Percentiles rank a stretch among this genome's conserved stretches.
Conservation (phyloP, 257 asterid species). For the Ligustrum vulgare region DNA sequence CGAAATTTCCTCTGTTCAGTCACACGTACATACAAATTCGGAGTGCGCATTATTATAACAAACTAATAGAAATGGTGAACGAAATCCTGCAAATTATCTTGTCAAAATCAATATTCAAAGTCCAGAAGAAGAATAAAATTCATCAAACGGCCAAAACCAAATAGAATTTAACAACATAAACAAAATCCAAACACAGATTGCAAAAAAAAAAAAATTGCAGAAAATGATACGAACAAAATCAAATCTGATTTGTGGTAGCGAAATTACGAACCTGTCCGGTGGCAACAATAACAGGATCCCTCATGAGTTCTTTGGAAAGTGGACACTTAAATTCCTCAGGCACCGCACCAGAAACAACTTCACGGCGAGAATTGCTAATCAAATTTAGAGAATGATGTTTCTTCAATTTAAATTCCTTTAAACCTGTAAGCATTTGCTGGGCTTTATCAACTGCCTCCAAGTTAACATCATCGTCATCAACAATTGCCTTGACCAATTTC, state of each 20-base stretch:
- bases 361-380: not conserved
- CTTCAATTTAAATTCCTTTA: conserved; percentile 65
- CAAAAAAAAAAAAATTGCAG: not conserved
- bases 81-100: not conserved
- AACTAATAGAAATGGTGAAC: not conserved
- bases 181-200: not conserved
- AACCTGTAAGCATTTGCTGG: conserved; percentile 40
- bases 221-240: too few species aligned
- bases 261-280: conserved; percentile 71
- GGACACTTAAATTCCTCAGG: conserved; percentile 92
- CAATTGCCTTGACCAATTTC: conserved; percentile 59
- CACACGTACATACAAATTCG: not conserved
- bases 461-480: conserved; percentile 55
- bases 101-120: not conserved
- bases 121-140: not conserved
- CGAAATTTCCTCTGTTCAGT: not conserved
- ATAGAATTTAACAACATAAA: not conserved
- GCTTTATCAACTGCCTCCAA: conserved; percentile 70
- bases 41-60: not conserved
- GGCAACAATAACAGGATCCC: conserved; percentile 84
- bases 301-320: conserved; percentile 76
- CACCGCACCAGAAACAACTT: conserved; percentile 25
- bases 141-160: not conserved
- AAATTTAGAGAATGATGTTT: conserved; percentile 37
- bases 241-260: not conserved